Conservation (phyloP, 2,329 filamentous ascomycete genomes). For the Arthrobotrys entomopaga region DNA sequence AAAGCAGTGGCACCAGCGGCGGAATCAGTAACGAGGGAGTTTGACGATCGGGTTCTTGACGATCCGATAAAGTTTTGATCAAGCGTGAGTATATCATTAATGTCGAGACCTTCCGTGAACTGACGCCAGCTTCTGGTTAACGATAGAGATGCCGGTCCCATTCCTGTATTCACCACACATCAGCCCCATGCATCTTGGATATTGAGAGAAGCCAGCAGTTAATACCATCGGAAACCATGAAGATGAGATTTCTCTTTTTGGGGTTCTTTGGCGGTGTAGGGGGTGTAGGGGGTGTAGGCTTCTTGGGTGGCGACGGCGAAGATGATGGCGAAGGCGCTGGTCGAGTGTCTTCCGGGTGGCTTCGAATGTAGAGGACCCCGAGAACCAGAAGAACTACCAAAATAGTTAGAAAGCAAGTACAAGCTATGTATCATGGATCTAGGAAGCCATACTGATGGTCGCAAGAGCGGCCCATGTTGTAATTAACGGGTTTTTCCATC, state of each 20-base stretch:
- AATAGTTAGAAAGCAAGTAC: conserved; percentile 59
- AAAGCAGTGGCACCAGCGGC: conserved; percentile 98
- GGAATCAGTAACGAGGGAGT: conserved; percentile 89
- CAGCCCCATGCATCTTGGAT: background rate
- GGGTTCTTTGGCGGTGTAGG: conserved; percentile 18
- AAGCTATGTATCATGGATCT: conserved; percentile 57
- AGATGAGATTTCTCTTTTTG: conserved; percentile 87
- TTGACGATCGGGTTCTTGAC: conserved; percentile 84
- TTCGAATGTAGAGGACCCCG: conserved; percentile 56
- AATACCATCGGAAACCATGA: conserved; percentile 94
- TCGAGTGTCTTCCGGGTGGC: conserved; percentile 59
- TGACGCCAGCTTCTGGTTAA: conserved; percentile 89
- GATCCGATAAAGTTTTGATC: conserved; percentile 91
- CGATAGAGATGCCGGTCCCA: conserved; percentile 91
- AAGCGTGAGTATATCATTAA: conserved; percentile 78
- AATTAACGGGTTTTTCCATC: conserved; percentile 50
- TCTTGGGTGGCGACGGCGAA: background rate
- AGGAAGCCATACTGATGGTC: conserved; percentile 56
- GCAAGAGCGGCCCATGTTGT: conserved; percentile 56
- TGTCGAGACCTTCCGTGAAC: conserved; percentile 75
- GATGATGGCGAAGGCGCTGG: conserved; percentile 63
- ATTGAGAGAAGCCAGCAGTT: too few relatives aligned
- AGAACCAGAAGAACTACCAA: conserved; percentile 57
- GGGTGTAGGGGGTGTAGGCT: conserved; percentile 63
- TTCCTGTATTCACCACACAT: conserved; percentile 62